Evolutionary conservation across 805 yeast species (phyloP).

Genomic region (Nakazawaea ishiwadae): DNA sequence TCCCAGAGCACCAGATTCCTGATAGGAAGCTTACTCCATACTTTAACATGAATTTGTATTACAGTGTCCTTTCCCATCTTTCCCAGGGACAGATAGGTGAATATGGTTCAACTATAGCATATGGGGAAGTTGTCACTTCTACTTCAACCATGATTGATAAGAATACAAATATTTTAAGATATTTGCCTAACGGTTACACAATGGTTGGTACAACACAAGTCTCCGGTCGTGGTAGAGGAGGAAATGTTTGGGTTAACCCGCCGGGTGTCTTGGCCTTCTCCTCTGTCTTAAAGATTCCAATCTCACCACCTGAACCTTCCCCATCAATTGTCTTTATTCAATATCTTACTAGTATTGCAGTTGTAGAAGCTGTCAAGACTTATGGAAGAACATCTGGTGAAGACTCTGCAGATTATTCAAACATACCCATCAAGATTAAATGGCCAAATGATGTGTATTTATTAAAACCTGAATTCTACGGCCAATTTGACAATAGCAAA

Average conservation of each 20-base stretch:
- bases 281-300: conserved; percentile 56
- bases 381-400: conserved; percentile 34
- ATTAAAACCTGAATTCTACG: conserved; percentile 56
- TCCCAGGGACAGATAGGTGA: conserved; percentile 20
- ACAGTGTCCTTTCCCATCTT: conserved; percentile 19
- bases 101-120: conserved; percentile 62
- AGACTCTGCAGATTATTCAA: conserved; percentile 42
- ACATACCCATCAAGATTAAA: conserved; percentile 75
- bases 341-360: conserved; percentile 78
- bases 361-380: conserved; percentile 67
- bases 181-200: conserved; percentile 67
- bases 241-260: conserved; percentile 94
- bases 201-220: conserved; percentile 79
- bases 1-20: conserved; percentile 39
- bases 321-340: conserved; percentile 80
- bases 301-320: conserved; percentile 33
- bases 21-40: conserved; percentile 57
- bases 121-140: conserved; percentile 88
- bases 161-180: conserved; percentile 53
- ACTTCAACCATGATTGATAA: conserved; percentile 76
- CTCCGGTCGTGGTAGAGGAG: conserved; percentile 92
- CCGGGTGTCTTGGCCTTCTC: conserved; percentile 86
- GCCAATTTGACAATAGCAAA: conserved; percentile 26
- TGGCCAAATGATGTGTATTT: conserved; percentile 97
- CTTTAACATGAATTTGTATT: conserved; percentile 62